Evolutionary conservation across 495 filamentous ascomycete species (phyloP).

Genomic region (Trichoderma erinaceum): DNA sequence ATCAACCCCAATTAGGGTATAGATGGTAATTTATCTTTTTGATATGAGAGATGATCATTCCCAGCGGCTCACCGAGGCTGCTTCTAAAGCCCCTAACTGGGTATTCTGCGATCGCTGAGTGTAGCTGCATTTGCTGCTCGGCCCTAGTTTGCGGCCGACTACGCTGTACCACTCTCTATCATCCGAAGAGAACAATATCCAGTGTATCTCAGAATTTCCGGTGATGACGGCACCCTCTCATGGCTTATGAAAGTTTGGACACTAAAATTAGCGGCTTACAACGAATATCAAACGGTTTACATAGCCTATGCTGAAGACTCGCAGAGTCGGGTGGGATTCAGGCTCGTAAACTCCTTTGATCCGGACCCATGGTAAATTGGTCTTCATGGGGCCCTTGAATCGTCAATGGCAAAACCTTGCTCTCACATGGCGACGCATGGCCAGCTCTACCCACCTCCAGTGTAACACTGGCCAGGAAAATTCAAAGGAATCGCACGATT

Average conservation of each 20-base stretch:
- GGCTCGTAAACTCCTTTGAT: background rate
- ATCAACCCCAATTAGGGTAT: background rate
- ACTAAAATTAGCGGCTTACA: background rate
- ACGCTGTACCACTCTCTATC: too few relatives aligned
- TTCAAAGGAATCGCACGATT: background rate
- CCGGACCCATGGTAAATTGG: conserved; percentile 2
- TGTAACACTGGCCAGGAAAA: background rate
- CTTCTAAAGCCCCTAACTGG: background rate
- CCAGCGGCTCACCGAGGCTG: background rate
- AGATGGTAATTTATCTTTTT: background rate
- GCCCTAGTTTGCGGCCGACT: background rate
- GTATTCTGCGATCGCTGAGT: background rate
- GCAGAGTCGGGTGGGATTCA: background rate
- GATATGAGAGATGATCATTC: background rate
- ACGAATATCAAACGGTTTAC: background rate
- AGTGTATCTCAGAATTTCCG: background rate
- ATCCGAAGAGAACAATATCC: too few relatives aligned
- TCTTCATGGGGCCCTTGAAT: background rate
- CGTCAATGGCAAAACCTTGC: background rate
- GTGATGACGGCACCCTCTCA: background rate
- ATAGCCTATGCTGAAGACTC: background rate
- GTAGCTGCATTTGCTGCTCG: background rate
- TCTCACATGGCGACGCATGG: background rate
- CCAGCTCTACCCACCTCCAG: background rate
- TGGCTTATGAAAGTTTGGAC: background rate